Evolutionary conservation across 2,329 filamentous ascomycete species (phyloP).

Genomic region (Aureobasidium sp.): DNA sequence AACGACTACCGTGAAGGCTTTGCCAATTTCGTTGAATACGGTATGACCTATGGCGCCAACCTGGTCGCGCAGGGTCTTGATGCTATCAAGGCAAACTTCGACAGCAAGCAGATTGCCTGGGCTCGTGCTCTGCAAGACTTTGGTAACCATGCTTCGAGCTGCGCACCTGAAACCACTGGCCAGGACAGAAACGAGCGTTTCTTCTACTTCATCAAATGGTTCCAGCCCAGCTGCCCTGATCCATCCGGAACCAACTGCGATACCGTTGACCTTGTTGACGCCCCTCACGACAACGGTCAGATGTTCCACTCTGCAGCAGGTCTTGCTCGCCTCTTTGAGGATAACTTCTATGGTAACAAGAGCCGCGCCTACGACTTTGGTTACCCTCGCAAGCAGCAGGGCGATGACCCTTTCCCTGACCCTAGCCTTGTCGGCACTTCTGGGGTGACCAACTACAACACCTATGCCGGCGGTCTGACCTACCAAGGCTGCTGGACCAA

Average conservation of each 20-base stretch:
- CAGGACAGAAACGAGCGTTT: constrained; percentile 30
- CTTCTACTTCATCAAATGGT: constrained; percentile 31
- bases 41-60: constrained; percentile 23
- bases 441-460: constrained; percentile 18
- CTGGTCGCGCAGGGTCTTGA: constrained; percentile 24
- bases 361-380: constrained; percentile 28
- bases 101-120: constrained; percentile 26
- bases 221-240: constrained; percentile 23
- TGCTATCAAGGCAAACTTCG: constrained; percentile 26
- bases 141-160: constrained; percentile 26
- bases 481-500: constrained; percentile 30
- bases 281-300: constrained; percentile 27
- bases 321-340: constrained; percentile 27
- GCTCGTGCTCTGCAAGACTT: constrained; percentile 26
- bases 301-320: constrained; percentile 29
- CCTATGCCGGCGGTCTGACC: constrained; percentile 28
- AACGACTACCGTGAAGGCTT: constrained; percentile 29
- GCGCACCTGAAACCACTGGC: constrained; percentile 26
- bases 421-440: constrained; percentile 20
- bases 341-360: constrained; percentile 30
- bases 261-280: constrained; percentile 28
- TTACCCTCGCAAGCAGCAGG: constrained; percentile 26
- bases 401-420: constrained; percentile 28
- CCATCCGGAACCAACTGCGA: constrained; percentile 19
- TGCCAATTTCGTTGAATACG: constrained; percentile 23